Evolutionary conservation across 1,139 yeast species (phyloP).

Genomic region (Lodderomyces margitis): DNA sequence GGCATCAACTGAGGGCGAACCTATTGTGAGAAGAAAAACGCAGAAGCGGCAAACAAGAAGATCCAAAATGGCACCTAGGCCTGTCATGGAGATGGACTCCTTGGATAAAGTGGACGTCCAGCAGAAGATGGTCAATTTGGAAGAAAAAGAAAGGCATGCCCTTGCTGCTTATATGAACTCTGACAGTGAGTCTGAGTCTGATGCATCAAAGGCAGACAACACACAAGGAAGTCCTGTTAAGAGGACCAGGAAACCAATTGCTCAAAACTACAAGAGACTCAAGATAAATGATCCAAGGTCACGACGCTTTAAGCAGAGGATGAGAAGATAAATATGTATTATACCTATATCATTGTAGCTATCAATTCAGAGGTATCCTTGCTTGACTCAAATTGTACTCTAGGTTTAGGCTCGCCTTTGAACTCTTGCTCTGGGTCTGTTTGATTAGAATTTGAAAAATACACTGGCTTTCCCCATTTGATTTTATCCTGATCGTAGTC

Average conservation of each 20-base stretch:
- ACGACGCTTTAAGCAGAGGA: slow-evolving; percentile 17
- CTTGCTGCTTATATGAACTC: slow-evolving; percentile 24
- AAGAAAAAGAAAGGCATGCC: slow-evolving; percentile 23
- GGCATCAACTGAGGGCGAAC: slow-evolving; percentile 15
- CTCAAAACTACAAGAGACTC: slow-evolving; percentile 40
- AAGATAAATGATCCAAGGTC: slow-evolving; percentile 37
- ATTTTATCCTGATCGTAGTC: slow-evolving; percentile 52
- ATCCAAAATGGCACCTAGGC: slow-evolving; percentile 52
- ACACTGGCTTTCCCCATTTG: slow-evolving; percentile 54
- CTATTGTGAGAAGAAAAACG: slow-evolving; percentile 34
- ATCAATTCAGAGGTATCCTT: slow-evolving; percentile 14
- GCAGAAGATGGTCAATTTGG: slow-evolving; percentile 32
- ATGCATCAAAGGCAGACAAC: slow-evolving; percentile 23
- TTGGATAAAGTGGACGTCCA: slow-evolving; percentile 41
- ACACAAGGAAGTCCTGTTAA: slow-evolving; percentile 14
- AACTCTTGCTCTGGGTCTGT: background rate
- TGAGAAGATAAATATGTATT: slow-evolving; percentile 11
- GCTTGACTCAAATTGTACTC: slow-evolving; percentile 20
- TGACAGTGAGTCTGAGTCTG: slow-evolving; percentile 15
- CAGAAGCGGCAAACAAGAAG: slow-evolving; percentile 66
- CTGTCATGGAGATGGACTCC: slow-evolving; percentile 20
- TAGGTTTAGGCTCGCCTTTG: slow-evolving; percentile 9
- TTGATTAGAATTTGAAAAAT: slow-evolving; percentile 18
- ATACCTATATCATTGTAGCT: slow-evolving; percentile 12
- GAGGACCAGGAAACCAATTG: slow-evolving; percentile 31